Conservation (phyloP, 805 yeast genomes). For the Torulaspora microellipsoides region DNA sequence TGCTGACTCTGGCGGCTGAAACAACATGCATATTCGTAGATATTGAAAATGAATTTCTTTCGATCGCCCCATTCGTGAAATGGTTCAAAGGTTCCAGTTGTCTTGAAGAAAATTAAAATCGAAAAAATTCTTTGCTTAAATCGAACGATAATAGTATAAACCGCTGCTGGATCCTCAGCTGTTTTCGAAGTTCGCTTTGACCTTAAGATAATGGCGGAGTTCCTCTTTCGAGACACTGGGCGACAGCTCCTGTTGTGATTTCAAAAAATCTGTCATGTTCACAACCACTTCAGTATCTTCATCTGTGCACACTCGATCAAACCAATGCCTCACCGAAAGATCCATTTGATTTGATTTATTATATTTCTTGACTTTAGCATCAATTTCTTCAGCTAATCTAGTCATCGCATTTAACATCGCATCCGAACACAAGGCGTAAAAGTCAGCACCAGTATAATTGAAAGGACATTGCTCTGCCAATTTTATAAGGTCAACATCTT, state of each 20-base stretch:
- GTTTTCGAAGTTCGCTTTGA: slow-evolving; percentile 72
- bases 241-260: slow-evolving; percentile 62
- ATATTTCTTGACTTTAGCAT: slow-evolving; percentile 50
- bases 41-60: too few relatives aligned
- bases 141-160: too few relatives aligned
- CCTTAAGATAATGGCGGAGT: slow-evolving; percentile 69
- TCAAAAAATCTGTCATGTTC: slow-evolving; percentile 65
- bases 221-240: slow-evolving; percentile 91
- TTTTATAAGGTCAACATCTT: slow-evolving; percentile 51
- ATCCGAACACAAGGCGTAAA: slow-evolving; percentile 92
- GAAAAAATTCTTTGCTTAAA: too few relatives aligned
- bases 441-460: slow-evolving; percentile 97
- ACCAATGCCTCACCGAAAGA: slow-evolving; percentile 81
- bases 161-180: too few relatives aligned
- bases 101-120: too few relatives aligned
- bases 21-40: too few relatives aligned
- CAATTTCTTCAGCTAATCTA: slow-evolving; percentile 74
- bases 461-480: slow-evolving; percentile 74
- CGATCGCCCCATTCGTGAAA: too few relatives aligned
- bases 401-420: slow-evolving; percentile 97
- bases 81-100: too few relatives aligned
- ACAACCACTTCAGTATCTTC: slow-evolving; percentile 70
- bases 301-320: slow-evolving; percentile 68
- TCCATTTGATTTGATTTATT: slow-evolving; percentile 43
- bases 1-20: too few relatives aligned